A percentile compares a stretch with the other conserved stretches of the same genome.
Evolutionary conservation across 208 protist genomes (phyloP).

Genomic region (Acanthamoeba divionensis): DNA sequence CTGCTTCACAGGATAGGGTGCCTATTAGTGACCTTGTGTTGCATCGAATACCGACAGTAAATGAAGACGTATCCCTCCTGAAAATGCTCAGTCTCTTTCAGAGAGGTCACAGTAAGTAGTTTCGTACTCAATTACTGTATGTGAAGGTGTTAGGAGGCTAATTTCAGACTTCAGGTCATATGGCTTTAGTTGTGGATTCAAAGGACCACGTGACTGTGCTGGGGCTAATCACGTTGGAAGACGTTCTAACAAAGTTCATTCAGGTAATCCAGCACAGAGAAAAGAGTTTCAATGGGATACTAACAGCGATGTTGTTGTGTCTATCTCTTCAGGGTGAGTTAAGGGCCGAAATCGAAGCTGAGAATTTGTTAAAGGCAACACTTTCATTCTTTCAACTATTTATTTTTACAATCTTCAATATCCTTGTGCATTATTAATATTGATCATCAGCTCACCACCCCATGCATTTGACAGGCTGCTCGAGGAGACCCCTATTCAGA

Average conservation of each 20-base stretch:
- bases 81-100: constrained; percentile 66
- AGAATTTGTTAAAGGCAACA: too few relatives aligned
- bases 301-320: too few relatives aligned
- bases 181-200: constrained; percentile 28
- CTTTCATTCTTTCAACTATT: too few relatives aligned
- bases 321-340: too few relatives aligned
- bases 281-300: constrained; percentile 70
- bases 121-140: too few relatives aligned
- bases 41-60: constrained; percentile 3
- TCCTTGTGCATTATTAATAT: too few relatives aligned
- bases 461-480: too few relatives aligned
- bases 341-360: too few relatives aligned
- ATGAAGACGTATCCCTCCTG: constrained; percentile 51
- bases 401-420: too few relatives aligned
- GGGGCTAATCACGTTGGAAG: constrained; percentile 74
- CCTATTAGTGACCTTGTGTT: constrained; percentile 15
- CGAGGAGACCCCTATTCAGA: too few relatives aligned
- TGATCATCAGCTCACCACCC: too few relatives aligned
- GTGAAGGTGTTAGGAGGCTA: background rate
- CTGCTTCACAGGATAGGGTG: background rate
- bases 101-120: constrained; percentile 41
- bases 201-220: constrained; percentile 28
- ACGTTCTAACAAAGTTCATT: constrained; percentile 75
- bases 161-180: constrained; percentile 17
- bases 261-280: too few relatives aligned